Base-by-base conservation (phyloP, 1,284 basidiomycete species). In the Phaffia rhodozyma region DNA sequence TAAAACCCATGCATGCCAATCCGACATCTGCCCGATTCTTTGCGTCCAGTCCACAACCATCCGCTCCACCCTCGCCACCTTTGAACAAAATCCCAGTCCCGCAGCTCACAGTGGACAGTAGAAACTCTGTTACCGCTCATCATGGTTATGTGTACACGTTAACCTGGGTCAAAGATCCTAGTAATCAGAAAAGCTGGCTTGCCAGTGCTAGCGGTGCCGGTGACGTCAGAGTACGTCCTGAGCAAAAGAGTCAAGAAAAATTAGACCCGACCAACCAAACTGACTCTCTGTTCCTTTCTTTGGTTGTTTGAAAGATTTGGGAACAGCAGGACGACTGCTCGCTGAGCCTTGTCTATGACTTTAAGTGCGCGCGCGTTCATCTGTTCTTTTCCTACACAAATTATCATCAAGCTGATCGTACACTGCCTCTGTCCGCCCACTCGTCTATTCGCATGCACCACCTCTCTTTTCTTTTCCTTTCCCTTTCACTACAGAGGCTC, bases 401-500 rank as follows among this genome's bases (percentile, higher is more conserved):
- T 13, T 25, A 38, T 49, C 25, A 16, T 47, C 38, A 43, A 43
- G 7, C 38, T 43, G 13, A 43, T 16, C 38, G 16, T 7, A 43
- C 38, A 11, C 38, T 43, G 13, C 13, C 38, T 34, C 23, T 49
- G 60, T 30, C 5, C 5, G 21, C 18, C 29, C 7, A 18, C 7
- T 5, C 21, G 6, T 20, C n/a, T 16, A 25, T 29, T 29, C n/a
- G 47, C 38, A 43, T 48, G 58, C 32, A 2, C 18, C 27, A 11
- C 1, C 18, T 11, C 6, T 11, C 49, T 4, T 48, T 13, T 49
- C 30, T 23, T 23, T 5, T 34, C 49, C 32, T 53, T 16, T 23
- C 34, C 4, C 32, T 53, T 60, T 11, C 65, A 66, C 30, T 60
- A 61, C 29, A 61, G 66, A 86, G 84, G 75, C 91, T 67, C 75